Evolutionary conservation across 2,329 filamentous ascomycete species (phyloP).

Genomic region (Pezicula radicicola): DNA sequence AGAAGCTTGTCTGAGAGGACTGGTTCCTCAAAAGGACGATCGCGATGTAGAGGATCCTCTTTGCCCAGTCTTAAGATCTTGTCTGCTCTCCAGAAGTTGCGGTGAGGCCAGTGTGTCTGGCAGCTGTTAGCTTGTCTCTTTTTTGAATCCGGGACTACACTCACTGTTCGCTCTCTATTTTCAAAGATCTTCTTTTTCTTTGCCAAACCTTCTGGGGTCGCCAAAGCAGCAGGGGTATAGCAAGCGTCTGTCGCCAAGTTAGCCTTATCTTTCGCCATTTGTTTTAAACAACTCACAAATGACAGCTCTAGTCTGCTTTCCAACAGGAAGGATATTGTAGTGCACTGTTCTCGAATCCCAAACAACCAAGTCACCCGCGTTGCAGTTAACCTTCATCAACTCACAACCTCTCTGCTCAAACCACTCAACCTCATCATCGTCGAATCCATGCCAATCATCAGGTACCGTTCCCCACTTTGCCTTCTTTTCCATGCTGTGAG

Average conservation of each 20-base stretch:
- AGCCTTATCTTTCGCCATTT: neutral
- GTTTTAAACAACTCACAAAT: slow-evolving; percentile 7
- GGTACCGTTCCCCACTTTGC: slow-evolving; percentile 9
- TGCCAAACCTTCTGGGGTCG: neutral
- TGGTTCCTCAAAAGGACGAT: slow-evolving; percentile 12
- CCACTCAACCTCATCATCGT: slow-evolving; percentile 38
- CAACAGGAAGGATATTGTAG: slow-evolving; percentile 34
- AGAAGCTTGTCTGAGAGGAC: slow-evolving; percentile 8
- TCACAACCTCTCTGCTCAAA: slow-evolving; percentile 36
- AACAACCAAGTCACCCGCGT: slow-evolving; percentile 40
- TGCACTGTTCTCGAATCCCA: slow-evolving; percentile 47
- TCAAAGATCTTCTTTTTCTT: slow-evolving; percentile 7
- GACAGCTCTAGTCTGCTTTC: slow-evolving; percentile 22
- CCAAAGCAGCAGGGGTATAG: slow-evolving; percentile 7
- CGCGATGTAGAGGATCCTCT: slow-evolving; percentile 12
- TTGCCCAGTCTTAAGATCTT: slow-evolving; percentile 12
- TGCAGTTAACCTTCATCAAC: slow-evolving; percentile 35
- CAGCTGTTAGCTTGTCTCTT: neutral
- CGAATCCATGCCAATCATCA: slow-evolving; percentile 13
- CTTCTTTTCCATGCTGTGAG: slow-evolving; percentile 3
- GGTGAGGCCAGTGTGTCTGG: slow-evolving; percentile 11
- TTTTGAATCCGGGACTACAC: neutral
- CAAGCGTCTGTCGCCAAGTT: slow-evolving; percentile 5
- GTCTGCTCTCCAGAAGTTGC: slow-evolving; percentile 11
- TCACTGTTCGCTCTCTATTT: slow-evolving; percentile 3